Evolutionary conservation across 805 yeast genomes (phyloP).

Genomic region (Candida piceae): DNA sequence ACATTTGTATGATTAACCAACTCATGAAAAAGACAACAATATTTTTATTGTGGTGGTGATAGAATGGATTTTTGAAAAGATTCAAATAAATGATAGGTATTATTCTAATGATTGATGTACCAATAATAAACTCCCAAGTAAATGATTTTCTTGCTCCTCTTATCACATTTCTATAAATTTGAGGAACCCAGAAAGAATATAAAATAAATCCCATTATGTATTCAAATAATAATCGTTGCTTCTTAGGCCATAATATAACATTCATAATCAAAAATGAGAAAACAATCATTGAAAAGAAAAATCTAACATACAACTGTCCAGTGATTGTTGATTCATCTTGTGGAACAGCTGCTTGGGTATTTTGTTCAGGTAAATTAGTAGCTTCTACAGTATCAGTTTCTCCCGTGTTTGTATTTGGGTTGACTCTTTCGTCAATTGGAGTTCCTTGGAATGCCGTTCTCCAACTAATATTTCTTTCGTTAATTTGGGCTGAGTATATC

Average conservation of each 20-base stretch:
- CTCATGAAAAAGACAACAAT: constrained; percentile 41
- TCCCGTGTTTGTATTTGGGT: constrained; percentile 11
- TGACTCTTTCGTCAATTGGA: constrained; percentile 33
- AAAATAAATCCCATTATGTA: constrained; percentile 43
- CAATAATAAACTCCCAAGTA: constrained; percentile 70
- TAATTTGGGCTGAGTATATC: constrained; percentile 64
- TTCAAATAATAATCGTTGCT: constrained; percentile 53
- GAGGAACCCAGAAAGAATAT: constrained; percentile 86
- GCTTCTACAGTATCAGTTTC: constrained; percentile 4
- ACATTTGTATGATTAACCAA: constrained; percentile 62
- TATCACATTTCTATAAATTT: constrained; percentile 69
- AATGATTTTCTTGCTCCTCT: constrained; percentile 66
- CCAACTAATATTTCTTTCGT: constrained; percentile 63
- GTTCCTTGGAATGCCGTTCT: constrained; percentile 64
- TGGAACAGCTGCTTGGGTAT: constrained; percentile 23
- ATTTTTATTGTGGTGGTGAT: constrained; percentile 57
- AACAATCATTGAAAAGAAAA: constrained; percentile 47
- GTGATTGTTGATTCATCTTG: constrained; percentile 51
- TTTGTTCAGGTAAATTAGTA: constrained; percentile 20
- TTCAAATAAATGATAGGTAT: constrained; percentile 59
- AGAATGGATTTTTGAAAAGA: constrained; percentile 50
- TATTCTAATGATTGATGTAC: constrained; percentile 57
- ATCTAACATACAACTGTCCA: constrained; percentile 54
- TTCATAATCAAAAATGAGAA: constrained; percentile 54
- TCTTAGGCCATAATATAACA: constrained; percentile 59